phyloP scores from a whole-genome alignment of 179 eudicot species.

The Heliamphora ciliata region DNA sequence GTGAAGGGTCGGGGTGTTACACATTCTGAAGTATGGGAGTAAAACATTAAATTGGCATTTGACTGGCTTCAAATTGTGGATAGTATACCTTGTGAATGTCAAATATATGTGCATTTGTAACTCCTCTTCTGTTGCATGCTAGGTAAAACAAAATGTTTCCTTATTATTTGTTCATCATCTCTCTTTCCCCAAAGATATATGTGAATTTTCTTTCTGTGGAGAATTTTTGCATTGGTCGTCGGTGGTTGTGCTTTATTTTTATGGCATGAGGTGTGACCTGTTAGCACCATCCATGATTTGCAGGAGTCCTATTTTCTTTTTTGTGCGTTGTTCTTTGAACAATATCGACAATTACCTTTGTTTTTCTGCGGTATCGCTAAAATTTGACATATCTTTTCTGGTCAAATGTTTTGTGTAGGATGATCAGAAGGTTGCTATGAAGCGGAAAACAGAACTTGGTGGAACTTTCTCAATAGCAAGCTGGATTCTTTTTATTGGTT shows the following conservation, averaged over 20 bases:
- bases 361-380: not conserved
- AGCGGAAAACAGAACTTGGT: slow-evolving; percentile 96
- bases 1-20: too few species aligned
- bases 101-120: not conserved
- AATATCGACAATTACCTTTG: not conserved
- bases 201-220: not conserved
- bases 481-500: slow-evolving; percentile 88
- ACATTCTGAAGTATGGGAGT: not conserved
- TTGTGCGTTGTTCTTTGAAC: not conserved
- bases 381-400: slow-evolving; percentile 1
- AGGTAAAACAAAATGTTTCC: not conserved
- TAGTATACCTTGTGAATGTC: not conserved
- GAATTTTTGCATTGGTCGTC: not conserved
- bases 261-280: not conserved
- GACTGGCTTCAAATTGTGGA: not conserved
- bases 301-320: not conserved
- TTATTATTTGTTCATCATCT: not conserved
- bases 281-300: not conserved
- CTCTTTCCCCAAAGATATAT: not conserved
- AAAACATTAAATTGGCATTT: not conserved
- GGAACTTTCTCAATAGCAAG: slow-evolving; percentile 90
- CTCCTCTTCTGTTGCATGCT: not conserved
- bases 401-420: slow-evolving; percentile 37
- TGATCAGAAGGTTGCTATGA: slow-evolving; percentile 75
- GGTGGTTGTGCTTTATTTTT: slow-evolving; percentile 7